These are phyloP conservation scores for Penstemon davidsonii DNA, from an alignment of 257 asterid species.

Conservation along the genomic window DNA sequence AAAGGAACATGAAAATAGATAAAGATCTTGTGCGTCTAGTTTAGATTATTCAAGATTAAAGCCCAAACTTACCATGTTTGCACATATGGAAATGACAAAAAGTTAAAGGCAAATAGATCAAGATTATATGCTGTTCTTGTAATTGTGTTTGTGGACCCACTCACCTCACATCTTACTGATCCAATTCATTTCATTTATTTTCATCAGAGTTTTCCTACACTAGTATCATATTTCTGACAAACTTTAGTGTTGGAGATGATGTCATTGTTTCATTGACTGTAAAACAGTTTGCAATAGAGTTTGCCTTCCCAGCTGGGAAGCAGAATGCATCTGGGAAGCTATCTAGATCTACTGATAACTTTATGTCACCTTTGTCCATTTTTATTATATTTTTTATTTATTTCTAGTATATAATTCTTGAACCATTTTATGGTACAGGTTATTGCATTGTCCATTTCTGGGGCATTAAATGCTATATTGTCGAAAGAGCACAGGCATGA, in stretches of 20 bases:
- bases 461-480: constrained; percentile 84
- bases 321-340: constrained; percentile 11
- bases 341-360: not conserved
- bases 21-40: not conserved
- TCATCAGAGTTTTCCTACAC: not conserved
- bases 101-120: not conserved
- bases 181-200: not conserved
- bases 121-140: constrained; percentile 7
- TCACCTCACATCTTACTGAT: constrained; percentile 1
- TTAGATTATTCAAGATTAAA: constrained; percentile 15
- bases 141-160: not conserved
- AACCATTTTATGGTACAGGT: constrained; percentile 50
- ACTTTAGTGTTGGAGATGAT: constrained; percentile 4
- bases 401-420: not conserved
- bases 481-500: constrained; percentile 82
- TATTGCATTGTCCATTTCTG: constrained; percentile 69
- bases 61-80: not conserved
- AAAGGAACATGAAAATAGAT: not conserved
- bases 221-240: not conserved
- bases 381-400: constrained; percentile 9
- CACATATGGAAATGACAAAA: not conserved
- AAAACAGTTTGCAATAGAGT: not conserved
- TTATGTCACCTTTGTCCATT: not conserved
- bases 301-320: not conserved
- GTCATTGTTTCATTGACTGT: not conserved